Conservation (phyloP, 306 rosid species). For the Arachis stenosperma region DNA sequence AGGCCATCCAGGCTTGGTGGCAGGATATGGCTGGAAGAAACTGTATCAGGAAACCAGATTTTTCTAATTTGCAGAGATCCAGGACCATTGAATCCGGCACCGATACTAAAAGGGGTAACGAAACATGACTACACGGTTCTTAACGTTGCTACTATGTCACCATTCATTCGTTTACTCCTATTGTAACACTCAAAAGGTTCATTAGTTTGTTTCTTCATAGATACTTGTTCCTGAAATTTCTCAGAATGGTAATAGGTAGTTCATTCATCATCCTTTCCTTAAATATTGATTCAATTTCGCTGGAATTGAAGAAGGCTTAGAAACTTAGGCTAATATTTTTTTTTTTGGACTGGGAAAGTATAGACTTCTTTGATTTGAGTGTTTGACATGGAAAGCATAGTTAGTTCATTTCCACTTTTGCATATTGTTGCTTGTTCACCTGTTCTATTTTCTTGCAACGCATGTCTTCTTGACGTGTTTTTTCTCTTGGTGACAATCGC, state of each 20-base stretch:
- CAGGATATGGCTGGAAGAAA: conserved; percentile 77
- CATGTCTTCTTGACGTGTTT: conserved; percentile 13
- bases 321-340: neutral
- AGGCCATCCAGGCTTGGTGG: conserved; percentile 95
- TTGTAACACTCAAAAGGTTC: neutral
- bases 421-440: conserved; percentile 23
- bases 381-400: conserved; percentile 14
- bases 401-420: conserved; percentile 12
- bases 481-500: conserved; percentile 28
- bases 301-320: neutral
- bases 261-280: conserved; percentile 1
- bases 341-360: neutral
- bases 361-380: neutral
- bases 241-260: conserved; percentile 27
- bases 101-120: conserved; percentile 54
- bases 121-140: conserved; percentile 6
- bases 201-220: conserved; percentile 9
- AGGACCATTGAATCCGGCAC: conserved; percentile 35
- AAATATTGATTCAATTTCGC: neutral
- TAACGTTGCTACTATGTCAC: neutral
- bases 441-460: neutral
- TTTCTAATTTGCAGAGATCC: conserved; percentile 41
- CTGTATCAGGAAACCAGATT: conserved; percentile 44
- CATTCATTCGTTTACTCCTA: conserved; percentile 9
- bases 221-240: conserved; percentile 22